Conservation (phyloP, 306 rosid species). For the Quillaja saponaria region DNA sequence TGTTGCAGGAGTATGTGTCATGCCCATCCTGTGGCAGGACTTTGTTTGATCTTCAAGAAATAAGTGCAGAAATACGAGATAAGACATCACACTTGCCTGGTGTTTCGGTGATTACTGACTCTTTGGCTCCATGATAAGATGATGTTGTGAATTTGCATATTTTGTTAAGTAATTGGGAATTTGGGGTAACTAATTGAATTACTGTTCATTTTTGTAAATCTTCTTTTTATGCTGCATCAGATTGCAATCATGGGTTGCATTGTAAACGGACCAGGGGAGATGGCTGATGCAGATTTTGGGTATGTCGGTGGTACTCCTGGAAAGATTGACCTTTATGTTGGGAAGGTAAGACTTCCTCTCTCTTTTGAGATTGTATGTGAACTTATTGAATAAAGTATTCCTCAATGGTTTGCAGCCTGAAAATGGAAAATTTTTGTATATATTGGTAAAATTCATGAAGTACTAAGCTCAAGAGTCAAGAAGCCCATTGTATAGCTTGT, state of each 20-base stretch:
- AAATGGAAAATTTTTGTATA: background rate
- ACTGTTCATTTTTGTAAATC: background rate
- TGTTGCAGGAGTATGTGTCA: constrained; percentile 89
- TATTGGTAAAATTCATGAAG: too few species aligned
- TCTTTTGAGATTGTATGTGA: background rate
- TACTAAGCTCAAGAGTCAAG: too few species aligned
- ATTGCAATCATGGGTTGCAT: constrained; percentile 99
- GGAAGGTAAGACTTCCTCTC: constrained; percentile 64
- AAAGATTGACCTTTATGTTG: constrained; percentile 96
- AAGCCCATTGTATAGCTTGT: too few species aligned
- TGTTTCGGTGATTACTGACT: constrained; percentile 64
- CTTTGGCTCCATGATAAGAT: constrained; percentile 5
- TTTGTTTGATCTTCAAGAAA: constrained; percentile 93
- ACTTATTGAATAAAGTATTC: background rate
- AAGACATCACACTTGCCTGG: constrained; percentile 95
- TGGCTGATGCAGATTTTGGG: constrained; percentile 99
- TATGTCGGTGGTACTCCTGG: constrained; percentile 98
- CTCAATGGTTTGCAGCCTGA: background rate
- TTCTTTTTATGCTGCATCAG: constrained; percentile 38
- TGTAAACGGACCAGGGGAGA: constrained; percentile 99
- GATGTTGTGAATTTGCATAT: constrained; percentile 2
- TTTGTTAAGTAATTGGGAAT: background rate
- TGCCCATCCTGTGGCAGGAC: constrained; percentile 99
- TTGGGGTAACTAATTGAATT: background rate
- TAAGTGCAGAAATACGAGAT: constrained; percentile 92